Evolutionary conservation across 495 filamentous ascomycete species (phyloP).

Genomic region (Penicillium longicatenatum): DNA sequence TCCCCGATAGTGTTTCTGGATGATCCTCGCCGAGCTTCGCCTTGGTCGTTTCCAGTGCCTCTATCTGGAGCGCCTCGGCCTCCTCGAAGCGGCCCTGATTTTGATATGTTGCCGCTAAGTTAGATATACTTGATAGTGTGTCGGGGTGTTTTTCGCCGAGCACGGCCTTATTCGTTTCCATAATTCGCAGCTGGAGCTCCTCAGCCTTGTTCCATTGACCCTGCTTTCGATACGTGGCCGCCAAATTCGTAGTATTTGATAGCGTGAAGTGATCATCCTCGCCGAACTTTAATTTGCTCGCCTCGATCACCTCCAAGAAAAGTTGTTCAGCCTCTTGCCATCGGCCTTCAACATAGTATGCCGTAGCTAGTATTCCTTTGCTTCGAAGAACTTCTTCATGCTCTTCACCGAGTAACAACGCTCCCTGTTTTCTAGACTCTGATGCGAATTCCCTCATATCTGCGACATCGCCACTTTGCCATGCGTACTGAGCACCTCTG

Average conservation of each 20-base stretch:
- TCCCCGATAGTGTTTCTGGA: not conserved
- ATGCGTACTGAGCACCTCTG: not conserved
- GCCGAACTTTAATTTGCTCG: not conserved
- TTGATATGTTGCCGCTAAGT: not conserved
- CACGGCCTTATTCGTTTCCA: not conserved
- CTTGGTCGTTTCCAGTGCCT: not conserved
- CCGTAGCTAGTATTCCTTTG: not conserved
- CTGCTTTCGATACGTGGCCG: not conserved
- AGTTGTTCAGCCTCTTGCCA: constrained; percentile 3
- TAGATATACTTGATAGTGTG: not conserved
- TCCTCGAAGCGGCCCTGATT: not conserved
- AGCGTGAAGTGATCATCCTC: not conserved
- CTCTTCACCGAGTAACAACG: not conserved
- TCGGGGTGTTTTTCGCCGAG: not conserved
- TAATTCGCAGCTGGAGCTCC: not conserved
- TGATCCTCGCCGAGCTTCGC: constrained; percentile 1
- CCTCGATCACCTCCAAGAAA: not conserved
- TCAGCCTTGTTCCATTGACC: constrained; percentile 2
- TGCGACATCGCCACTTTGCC: not conserved
- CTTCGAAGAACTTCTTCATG: not conserved
- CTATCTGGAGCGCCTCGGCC: not conserved
- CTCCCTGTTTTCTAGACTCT: not conserved
- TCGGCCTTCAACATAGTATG: not conserved
- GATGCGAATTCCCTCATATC: not conserved
- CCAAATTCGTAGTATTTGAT: not conserved